Evolutionary conservation across 2,329 filamentous ascomycete species (phyloP), one percentile per base, ranked within the genome.

Genomic region (Coniella lustricola): DNA sequence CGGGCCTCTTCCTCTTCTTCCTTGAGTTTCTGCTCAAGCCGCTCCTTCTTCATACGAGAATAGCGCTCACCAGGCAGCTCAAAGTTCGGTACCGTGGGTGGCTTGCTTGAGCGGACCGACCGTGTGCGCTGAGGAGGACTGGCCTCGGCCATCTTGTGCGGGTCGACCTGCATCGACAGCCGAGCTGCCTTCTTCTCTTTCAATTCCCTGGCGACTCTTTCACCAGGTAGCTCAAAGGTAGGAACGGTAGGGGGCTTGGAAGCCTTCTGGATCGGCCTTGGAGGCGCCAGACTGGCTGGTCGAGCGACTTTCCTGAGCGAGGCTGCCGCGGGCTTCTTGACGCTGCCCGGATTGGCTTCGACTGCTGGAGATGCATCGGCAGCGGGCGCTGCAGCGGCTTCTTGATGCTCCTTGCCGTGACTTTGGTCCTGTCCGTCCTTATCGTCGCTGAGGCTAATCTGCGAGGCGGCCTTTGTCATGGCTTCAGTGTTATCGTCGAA

Each of bases 61-160:
- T 83, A 75, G 3, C 75, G 76, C 57, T 84, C 81, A 8, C 81
- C 80, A 0, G 81, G 79, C 37, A 85, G 69, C 63, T 83, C 79
- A 62, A 84, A 84, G 5, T 65, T 72, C 10, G 81, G 71, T 20
- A 71, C 72, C 1, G 76, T 76, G 16, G 73, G 69, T n/a, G 67
- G 63, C 56, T 74, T 82, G 40, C 63, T 69, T 17, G 73, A 76
- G 57, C 72, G 78, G 43, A 70, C 64, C 12, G 49, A 52, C n/a
- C 71, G 77, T 32, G 68, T 61, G 51, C 71, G 68, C 46, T 67
- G 63, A 3, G 71, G 65, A 48, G 69, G 63, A 33, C 67, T 60
- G 34, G 60, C 58, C 41, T 62, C 60, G 50, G 64, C 63, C 35
- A 62, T 61, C 43, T 67, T 60, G 44, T 62, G 62, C 31, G 67